Percentiles rank a stretch among this genome's conserved stretches.
phyloP scores from a whole-genome alignment of 1,139 yeast genomes.

The Yamadazyma sp. region DNA sequence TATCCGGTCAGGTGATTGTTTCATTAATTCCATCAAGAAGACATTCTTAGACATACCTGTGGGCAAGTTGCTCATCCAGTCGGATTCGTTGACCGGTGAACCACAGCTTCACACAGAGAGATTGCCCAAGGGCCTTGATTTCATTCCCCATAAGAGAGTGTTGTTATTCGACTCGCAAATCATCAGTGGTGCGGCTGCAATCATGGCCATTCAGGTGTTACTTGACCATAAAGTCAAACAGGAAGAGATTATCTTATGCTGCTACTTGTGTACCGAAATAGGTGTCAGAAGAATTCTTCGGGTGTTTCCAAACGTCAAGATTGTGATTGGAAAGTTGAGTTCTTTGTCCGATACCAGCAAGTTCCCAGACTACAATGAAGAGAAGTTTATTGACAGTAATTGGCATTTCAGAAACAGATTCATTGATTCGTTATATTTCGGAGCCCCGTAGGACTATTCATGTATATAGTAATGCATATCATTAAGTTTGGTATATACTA shows the following conservation, averaged over 20 bases:
- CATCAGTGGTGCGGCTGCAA: constrained; percentile 89
- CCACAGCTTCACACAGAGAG: constrained; percentile 83
- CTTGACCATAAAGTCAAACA: constrained; percentile 75
- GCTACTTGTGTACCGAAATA: constrained; percentile 75
- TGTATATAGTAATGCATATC: background rate
- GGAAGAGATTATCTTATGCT: constrained; percentile 64
- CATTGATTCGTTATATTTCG: constrained; percentile 78
- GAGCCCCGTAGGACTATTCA: constrained; percentile 57
- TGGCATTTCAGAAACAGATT: constrained; percentile 72
- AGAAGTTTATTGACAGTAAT: constrained; percentile 41
- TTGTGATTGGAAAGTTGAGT: constrained; percentile 72
- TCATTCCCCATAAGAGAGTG: constrained; percentile 48
- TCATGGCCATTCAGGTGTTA: constrained; percentile 90
- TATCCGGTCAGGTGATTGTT: constrained; percentile 91
- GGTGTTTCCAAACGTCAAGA: constrained; percentile 68
- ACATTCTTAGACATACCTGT: constrained; percentile 75
- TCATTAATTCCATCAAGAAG: constrained; percentile 71
- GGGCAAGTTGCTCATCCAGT: constrained; percentile 84
- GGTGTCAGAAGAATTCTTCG: constrained; percentile 74
- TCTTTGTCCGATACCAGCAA: constrained; percentile 25
- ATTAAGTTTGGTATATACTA: background rate
- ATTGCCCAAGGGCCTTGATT: constrained; percentile 33
- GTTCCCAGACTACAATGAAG: constrained; percentile 27
- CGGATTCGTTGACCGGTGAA: constrained; percentile 87
- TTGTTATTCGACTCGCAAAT: constrained; percentile 83